phyloP scores from a whole-genome alignment of 495 filamentous ascomycete species.

The Neurospora tetrasperma region DNA sequence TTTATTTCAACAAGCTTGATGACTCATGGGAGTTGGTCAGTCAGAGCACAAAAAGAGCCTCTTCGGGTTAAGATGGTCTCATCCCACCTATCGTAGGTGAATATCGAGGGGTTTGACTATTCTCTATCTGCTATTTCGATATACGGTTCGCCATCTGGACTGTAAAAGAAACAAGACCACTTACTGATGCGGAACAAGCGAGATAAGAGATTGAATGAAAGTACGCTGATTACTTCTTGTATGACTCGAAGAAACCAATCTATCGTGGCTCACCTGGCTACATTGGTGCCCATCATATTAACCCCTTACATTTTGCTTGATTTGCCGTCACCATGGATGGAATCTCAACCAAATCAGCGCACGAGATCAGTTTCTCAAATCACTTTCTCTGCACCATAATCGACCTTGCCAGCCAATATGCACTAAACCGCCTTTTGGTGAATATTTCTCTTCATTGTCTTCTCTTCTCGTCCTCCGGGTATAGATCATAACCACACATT shows the following conservation, averaged over 20 bases:
- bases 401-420: neutral
- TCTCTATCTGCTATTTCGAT: too few relatives aligned
- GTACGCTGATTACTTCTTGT: neutral
- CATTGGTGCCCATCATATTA: neutral
- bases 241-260: neutral
- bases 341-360: neutral
- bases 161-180: too few relatives aligned
- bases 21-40: neutral
- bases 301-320: neutral
- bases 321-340: neutral
- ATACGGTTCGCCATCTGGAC: too few relatives aligned
- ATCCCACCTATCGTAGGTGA: neutral
- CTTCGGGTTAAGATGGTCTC: neutral
- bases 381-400: neutral
- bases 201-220: too few relatives aligned
- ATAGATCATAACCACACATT: slow-evolving; percentile 1
- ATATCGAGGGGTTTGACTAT: neutral
- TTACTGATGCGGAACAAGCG: too few relatives aligned
- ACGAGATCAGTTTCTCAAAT: neutral
- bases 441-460: neutral
- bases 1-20: neutral
- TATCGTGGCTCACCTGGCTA: neutral
- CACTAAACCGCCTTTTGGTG: neutral
- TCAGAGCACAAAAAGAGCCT: neutral
- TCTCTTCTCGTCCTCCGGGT: neutral